Evolutionary conservation across 129 eudicot genomes (phyloP).

Genomic region (Kitagawia praeruptora): DNA sequence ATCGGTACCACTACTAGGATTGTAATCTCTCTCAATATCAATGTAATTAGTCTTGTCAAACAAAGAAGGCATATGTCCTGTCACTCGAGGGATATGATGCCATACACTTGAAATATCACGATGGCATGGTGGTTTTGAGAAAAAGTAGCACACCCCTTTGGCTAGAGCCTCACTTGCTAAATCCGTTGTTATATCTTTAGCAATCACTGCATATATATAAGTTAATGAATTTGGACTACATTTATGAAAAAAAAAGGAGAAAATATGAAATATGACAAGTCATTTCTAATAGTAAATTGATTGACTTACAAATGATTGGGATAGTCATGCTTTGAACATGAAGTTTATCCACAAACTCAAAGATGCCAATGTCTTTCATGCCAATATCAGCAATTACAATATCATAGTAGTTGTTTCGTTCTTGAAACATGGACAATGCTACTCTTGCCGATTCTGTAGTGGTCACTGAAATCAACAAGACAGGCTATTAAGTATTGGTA

Average conservation of each 20-base stretch:
- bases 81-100: background rate
- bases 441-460: conserved; percentile 10
- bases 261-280: no score
- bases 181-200: no score
- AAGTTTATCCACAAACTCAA: background rate
- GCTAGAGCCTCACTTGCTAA: no score
- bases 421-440: conserved; percentile 25
- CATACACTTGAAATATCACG: background rate
- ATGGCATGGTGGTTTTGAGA: background rate
- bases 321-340: background rate
- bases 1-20: background rate
- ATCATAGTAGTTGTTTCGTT: conserved; percentile 9
- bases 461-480: conserved; percentile 18
- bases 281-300: no score
- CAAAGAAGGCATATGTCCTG: background rate
- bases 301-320: background rate
- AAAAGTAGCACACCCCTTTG: no score
- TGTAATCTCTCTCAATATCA: background rate
- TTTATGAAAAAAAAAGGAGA: no score
- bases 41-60: no score
- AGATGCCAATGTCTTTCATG: conserved; percentile 18
- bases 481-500: no score
- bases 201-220: background rate
- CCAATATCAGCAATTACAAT: conserved; percentile 17
- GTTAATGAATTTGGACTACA: no score